These are phyloP conservation scores for Aaosphaeria arxii DNA, from an alignment of 2,329 filamentous ascomycete genomes.

Conservation along the genomic window DNA sequence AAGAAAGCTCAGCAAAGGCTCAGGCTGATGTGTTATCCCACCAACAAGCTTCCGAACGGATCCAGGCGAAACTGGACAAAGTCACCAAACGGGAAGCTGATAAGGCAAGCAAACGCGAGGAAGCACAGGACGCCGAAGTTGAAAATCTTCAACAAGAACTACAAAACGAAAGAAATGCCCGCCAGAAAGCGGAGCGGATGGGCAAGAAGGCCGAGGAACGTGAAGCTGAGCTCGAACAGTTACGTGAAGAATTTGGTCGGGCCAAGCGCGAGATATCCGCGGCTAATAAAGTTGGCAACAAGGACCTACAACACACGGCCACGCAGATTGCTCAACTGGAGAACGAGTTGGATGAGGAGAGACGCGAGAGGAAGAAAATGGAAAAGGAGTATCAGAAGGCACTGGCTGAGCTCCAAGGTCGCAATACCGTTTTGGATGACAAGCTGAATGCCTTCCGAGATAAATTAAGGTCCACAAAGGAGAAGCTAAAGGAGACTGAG, in stretches of 20 bases:
- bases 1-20: slow-evolving; percentile 29
- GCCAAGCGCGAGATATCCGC: slow-evolving; percentile 35
- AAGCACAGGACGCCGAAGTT: slow-evolving; percentile 26
- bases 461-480: slow-evolving; percentile 68
- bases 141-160: slow-evolving; percentile 36
- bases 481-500: slow-evolving; percentile 68
- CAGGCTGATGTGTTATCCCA: slow-evolving; percentile 31
- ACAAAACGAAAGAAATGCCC: slow-evolving; percentile 40
- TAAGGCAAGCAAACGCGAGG: slow-evolving; percentile 36
- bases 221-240: slow-evolving; percentile 25
- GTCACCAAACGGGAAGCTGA: slow-evolving; percentile 26
- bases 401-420: slow-evolving; percentile 58
- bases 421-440: slow-evolving; percentile 65
- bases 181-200: slow-evolving; percentile 25
- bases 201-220: slow-evolving; percentile 33
- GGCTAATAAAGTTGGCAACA: slow-evolving; percentile 34
- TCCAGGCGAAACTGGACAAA: slow-evolving; percentile 33
- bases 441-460: slow-evolving; percentile 67
- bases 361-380: slow-evolving; percentile 50
- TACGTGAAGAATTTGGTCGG: slow-evolving; percentile 39
- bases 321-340: slow-evolving; percentile 35
- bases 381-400: slow-evolving; percentile 56
- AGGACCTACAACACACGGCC: slow-evolving; percentile 43
- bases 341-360: slow-evolving; percentile 50
- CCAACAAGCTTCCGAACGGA: slow-evolving; percentile 24